Base-by-base conservation (phyloP, 2,329 filamentous ascomycete species). In the Parasarocladium wereldwijsianum region DNA sequence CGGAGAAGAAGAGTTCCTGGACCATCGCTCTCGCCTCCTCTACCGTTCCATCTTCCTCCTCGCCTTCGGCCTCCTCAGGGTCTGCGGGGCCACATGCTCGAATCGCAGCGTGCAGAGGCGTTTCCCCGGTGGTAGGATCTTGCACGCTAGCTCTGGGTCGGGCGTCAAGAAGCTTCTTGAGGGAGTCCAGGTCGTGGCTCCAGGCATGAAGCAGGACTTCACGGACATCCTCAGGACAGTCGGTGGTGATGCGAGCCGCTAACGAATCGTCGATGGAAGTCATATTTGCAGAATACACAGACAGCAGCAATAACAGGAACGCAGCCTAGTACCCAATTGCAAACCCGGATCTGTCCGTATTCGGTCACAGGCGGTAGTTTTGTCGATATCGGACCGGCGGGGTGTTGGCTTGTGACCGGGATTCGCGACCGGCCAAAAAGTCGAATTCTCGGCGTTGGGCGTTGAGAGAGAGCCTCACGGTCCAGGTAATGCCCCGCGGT, bases 41-140 rank as follows among this genome's bases (percentile, higher is more conserved):
- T 18, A 79, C 51, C 16, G 52, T 48, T 31, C 54, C 42, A 16
- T 57, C 52, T 15, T 57, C 55, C 8, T 49, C 48, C 3, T 51
- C 50, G 3, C 46, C 42, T 5, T 38, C 47, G 4, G 53, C 29
- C 8, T 44, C 41, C 4, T 40, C 39, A 4, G 37, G 36, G 5
- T 40, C 43, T 4, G 52, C 49, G 3, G 54, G 64, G 1, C 66
- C 72, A 44, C 76, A 82, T 4, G 76, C 67, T n/a, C 83, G 78
- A 47, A 96, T 82, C 22, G 85, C 84, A 14, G 86, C 81, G 55
- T 96, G 90, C 10, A 96, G 66, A 8, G 87, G 85, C 7, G 85
- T 85, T 52, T 78, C 84, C 36, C 83, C 82, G 1, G 86, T 93
- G 36, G 77, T 73, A 5, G 79, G 69, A 46, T 96, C 87, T 52